phyloP scores from a whole-genome alignment of 305 asterid genomes.

The Solanum hybrid region DNA sequence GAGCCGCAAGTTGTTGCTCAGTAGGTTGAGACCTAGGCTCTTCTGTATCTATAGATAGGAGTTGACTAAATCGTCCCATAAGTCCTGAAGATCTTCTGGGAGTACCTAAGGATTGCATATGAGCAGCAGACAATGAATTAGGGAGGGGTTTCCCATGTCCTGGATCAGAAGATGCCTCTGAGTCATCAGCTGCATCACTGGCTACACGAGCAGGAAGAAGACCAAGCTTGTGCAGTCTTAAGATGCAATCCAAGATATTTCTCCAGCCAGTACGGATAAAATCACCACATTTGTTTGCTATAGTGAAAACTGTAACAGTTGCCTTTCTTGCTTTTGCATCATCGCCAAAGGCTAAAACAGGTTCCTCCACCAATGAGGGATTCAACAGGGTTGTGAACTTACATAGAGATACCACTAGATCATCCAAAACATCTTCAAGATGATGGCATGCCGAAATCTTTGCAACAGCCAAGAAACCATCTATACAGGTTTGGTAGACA shows the following conservation, averaged over 20 bases:
- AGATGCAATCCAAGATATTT: conserved; percentile 83
- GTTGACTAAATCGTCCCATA: conserved; percentile 97
- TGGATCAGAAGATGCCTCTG: conserved; percentile 70
- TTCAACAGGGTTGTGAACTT: conserved; percentile 89
- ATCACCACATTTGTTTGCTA: conserved; percentile 86
- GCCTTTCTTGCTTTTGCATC: conserved; percentile 96
- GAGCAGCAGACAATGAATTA: conserved; percentile 70
- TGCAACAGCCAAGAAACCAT: conserved; percentile 94
- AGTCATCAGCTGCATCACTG: conserved; percentile 90
- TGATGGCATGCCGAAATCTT: conserved; percentile 95
- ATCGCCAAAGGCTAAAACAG: conserved; percentile 92
- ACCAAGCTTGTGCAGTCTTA: conserved; percentile 88
- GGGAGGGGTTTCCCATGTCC: conserved; percentile 74
- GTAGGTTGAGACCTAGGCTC: conserved; percentile 96
- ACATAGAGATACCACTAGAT: conserved; percentile 86
- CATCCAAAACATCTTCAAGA: conserved; percentile 94
- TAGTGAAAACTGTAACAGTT: conserved; percentile 82
- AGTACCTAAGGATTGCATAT: conserved; percentile 70
- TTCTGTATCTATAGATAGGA: conserved; percentile 84
- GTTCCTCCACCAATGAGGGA: conserved; percentile 84
- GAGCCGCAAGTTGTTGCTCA: conserved; percentile 93
- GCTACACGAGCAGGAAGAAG: conserved; percentile 97
- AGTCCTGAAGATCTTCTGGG: conserved; percentile 98
- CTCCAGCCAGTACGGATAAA: conserved; percentile 95
- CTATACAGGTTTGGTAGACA: conserved; percentile 86